A percentile compares a stretch with the other conserved stretches of the same genome.
Conservation (phyloP, 2,329 filamentous ascomycete species). For the Arachnopeziza araneosa region DNA sequence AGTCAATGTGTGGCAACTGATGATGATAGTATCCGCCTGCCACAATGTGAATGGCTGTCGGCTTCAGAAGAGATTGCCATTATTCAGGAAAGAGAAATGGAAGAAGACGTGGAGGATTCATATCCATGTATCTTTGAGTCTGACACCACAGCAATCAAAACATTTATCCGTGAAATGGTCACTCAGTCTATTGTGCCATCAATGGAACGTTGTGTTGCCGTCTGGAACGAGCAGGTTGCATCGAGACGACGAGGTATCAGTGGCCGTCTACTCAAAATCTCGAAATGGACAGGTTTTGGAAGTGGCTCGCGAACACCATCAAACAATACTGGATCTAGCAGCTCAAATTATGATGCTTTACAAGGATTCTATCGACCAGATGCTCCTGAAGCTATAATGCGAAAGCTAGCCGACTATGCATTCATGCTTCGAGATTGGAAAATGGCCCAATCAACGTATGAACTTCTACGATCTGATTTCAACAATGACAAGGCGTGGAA, state of each 20-base stretch:
- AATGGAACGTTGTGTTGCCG: slow-evolving; percentile 86
- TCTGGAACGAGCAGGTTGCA: slow-evolving; percentile 97
- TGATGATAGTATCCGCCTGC: slow-evolving; percentile 80
- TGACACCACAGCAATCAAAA: slow-evolving; percentile 79
- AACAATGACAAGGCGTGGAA: slow-evolving; percentile 95
- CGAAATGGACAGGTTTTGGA: slow-evolving; percentile 83
- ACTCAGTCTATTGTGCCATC: slow-evolving; percentile 91
- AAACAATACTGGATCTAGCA: slow-evolving; percentile 37
- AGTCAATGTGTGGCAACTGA: slow-evolving; percentile 82
- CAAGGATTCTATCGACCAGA: slow-evolving; percentile 81
- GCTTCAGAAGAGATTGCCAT: slow-evolving; percentile 77
- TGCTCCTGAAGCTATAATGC: slow-evolving; percentile 81
- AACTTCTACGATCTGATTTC: slow-evolving; percentile 83
- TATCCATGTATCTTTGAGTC: slow-evolving; percentile 84
- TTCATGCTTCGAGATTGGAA: slow-evolving; percentile 98
- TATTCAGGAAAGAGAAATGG: slow-evolving; percentile 61
- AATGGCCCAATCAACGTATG: slow-evolving; percentile 84
- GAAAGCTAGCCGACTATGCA: slow-evolving; percentile 88
- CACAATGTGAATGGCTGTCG: slow-evolving; percentile 82
- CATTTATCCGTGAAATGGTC: slow-evolving; percentile 90
- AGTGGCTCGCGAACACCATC: slow-evolving; percentile 36
- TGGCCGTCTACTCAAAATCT: slow-evolving; percentile 90
- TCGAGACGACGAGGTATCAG: slow-evolving; percentile 83
- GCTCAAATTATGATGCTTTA: slow-evolving; percentile 67
- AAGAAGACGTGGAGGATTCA: slow-evolving; percentile 66